These are phyloP conservation scores for Candolleomyces efflorescens DNA, from an alignment of 768 basidiomycete species.

Conservation along the genomic window DNA sequence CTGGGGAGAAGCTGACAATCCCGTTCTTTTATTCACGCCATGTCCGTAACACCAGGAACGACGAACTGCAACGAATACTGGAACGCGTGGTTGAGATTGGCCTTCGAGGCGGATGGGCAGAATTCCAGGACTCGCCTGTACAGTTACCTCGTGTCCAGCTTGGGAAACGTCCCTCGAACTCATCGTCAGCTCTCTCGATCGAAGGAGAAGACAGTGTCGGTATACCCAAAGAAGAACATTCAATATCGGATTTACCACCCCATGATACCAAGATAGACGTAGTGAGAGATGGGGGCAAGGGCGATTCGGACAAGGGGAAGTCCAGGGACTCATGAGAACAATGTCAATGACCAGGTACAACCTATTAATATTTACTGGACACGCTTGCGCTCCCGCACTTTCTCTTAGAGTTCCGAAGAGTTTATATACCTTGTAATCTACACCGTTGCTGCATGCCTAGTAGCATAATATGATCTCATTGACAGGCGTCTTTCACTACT, in stretches of 20 bases:
- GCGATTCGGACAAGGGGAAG: neutral
- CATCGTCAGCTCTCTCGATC: neutral
- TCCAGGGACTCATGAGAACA: too few species aligned
- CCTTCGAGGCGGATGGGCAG: conserved; percentile 57
- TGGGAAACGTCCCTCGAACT: conserved; percentile 12
- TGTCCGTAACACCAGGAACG: conserved; percentile 42
- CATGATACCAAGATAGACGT: neutral
- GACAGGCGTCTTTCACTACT: too few species aligned
- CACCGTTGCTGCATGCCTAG: too few species aligned
- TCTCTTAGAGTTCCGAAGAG: too few species aligned
- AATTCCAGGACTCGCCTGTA: conserved; percentile 59
- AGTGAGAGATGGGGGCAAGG: neutral
- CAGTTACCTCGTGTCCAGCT: conserved; percentile 39
- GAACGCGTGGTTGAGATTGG: conserved; percentile 69
- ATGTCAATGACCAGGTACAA: too few species aligned
- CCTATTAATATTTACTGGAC: too few species aligned
- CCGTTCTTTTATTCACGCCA: neutral
- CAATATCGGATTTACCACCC: neutral
- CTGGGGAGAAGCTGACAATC: neutral
- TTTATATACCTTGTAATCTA: too few species aligned
- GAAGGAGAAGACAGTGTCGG: neutral
- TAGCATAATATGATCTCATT: too few species aligned
- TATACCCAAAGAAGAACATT: neutral
- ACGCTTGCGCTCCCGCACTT: too few species aligned
- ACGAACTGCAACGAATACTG: conserved; percentile 62